Conservation (phyloP, 352 stramenopile species). For the Pythium angustatum region DNA sequence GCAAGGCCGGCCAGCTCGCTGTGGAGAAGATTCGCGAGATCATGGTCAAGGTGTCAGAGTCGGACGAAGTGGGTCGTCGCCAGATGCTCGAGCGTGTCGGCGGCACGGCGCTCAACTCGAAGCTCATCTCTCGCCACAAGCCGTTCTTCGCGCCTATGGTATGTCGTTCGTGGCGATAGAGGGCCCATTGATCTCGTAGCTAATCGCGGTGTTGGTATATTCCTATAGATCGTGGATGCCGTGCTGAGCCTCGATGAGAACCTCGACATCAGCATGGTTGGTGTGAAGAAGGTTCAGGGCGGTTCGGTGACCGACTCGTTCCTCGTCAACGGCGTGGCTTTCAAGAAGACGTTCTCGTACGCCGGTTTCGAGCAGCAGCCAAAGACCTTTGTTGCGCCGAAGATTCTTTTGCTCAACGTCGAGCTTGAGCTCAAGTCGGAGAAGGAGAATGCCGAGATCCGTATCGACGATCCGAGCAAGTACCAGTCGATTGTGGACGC, state of each 20-base stretch:
- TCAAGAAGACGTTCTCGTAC: conserved; percentile 99
- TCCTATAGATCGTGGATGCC: conserved; percentile 96
- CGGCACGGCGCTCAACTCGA: conserved; percentile 98
- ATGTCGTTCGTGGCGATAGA: too few relatives aligned
- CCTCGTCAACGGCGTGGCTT: conserved; percentile 97
- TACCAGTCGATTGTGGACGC: conserved; percentile 99
- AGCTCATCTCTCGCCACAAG: conserved; percentile 97
- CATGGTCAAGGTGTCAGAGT: conserved; percentile 80
- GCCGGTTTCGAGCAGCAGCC: conserved; percentile 99
- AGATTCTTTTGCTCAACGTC: conserved; percentile 98
- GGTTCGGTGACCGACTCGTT: conserved; percentile 98
- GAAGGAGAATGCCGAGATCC: conserved; percentile 99
- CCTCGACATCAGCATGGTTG: conserved; percentile 91
- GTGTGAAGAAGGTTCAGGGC: conserved; percentile 98
- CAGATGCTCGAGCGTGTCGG: too few relatives aligned
- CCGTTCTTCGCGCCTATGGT: conserved; percentile 98
- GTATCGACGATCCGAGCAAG: conserved; percentile 96
- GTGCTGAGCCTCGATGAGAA: conserved; percentile 92
- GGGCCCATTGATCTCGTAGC: too few relatives aligned
- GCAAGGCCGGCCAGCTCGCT: conserved; percentile 81
- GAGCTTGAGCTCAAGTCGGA: conserved; percentile 99
- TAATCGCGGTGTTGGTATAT: too few relatives aligned
- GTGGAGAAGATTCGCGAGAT: conserved; percentile 88
- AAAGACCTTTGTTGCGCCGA: conserved; percentile 96
- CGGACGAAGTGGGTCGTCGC: conserved; percentile 71